Percentiles rank a stretch among this genome's conserved stretches.
Conservation (phyloP, 352 stramenopile genomes). For the Phytophthora hybrid region DNA sequence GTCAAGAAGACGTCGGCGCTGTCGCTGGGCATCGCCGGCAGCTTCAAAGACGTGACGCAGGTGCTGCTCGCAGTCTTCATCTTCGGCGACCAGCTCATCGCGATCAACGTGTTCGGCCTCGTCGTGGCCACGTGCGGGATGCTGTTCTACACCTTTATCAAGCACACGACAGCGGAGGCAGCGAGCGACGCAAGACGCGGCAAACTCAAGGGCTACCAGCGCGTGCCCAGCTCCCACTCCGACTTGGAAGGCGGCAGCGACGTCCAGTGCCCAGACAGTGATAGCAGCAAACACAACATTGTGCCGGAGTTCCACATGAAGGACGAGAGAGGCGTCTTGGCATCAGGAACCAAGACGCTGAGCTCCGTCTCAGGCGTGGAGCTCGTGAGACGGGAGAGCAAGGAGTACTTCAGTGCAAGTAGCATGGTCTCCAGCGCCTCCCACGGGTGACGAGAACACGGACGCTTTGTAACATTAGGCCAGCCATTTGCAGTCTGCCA, state of each 20-base stretch:
- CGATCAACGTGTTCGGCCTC: conserved; percentile 74
- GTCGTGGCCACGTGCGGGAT: conserved; percentile 77
- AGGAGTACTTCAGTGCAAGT: conserved; percentile 51
- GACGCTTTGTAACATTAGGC: conserved; percentile 46
- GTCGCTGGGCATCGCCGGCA: conserved; percentile 81
- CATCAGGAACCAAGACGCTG: conserved; percentile 33
- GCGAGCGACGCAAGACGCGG: conserved; percentile 17
- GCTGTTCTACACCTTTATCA: conserved; percentile 82
- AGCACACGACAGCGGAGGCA: conserved; percentile 53
- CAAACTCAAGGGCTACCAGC: conserved; percentile 43
- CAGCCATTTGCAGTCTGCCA: conserved; percentile 24
- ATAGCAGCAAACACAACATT: conserved; percentile 22
- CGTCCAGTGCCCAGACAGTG: conserved; percentile 17
- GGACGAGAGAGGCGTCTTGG: conserved; percentile 29
- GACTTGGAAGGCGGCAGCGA: conserved; percentile 32
- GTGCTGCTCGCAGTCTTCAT: conserved; percentile 81
- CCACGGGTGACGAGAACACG: conserved; percentile 45
- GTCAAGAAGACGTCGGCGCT: conserved; percentile 86
- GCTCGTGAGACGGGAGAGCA: conserved; percentile 68
- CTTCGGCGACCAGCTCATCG: conserved; percentile 72
- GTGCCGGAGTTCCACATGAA: conserved; percentile 49
- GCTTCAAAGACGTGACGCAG: conserved; percentile 85
- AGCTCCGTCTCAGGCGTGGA: conserved; percentile 45
- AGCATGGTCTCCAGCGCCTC: conserved; percentile 31
- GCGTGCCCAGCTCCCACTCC: conserved; percentile 41